Base-by-base conservation (phyloP, 352 stramenopile species). In the Phytophthora quininea region DNA sequence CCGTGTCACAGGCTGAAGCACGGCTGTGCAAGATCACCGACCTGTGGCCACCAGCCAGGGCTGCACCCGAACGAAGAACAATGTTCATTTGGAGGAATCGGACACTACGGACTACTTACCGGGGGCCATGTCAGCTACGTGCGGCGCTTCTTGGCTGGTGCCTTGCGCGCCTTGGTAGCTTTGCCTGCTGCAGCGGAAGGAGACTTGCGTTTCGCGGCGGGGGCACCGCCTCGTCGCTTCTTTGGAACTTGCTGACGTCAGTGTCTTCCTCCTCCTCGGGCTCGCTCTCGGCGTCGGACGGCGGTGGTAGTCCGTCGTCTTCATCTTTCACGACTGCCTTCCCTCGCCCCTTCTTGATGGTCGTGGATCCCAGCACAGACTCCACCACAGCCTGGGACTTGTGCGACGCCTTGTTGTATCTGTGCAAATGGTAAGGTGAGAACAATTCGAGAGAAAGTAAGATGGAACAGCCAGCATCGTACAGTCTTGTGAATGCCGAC, bases 351-450 rank as follows among this genome's bases (percentile, higher is more conserved):
- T 95, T 96, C 64, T 92, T 93, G 53, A 92, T 65, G 0, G 84
- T 91, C 7, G 74, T 93, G 33, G 83, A 76, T 3, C 73, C 76
- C 37, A 95, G 63, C n/a, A 87, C 76, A 11, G 74, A 89, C 53
- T 97, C 84, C 9, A 98, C 92, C 37, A 99, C 80, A 3, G 93
- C 96, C 72, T 99, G 95, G n/a, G 93, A 97, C 54, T 91, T 98
- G 77, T 99, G 96, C 10, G 73, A 81, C 19, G 76, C 79, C 67
- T 96, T 88, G 84, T 99, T 99, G 77, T 98, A 98, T 60, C 80
- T 84, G 55, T 24, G 11, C 4, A 55, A 42, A 49, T 3, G 7
- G 6, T 50, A 64, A 48, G 14, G 9, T 67, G 10, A 50, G 6
- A 24, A 62, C 15, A 54, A 40, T 27, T 52, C 9, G 52, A 69